Evolutionary conservation across 352 stramenopile species (phyloP), one percentile per base, ranked within the genome.

Genomic region (Phytophthora pseudosyringae): DNA sequence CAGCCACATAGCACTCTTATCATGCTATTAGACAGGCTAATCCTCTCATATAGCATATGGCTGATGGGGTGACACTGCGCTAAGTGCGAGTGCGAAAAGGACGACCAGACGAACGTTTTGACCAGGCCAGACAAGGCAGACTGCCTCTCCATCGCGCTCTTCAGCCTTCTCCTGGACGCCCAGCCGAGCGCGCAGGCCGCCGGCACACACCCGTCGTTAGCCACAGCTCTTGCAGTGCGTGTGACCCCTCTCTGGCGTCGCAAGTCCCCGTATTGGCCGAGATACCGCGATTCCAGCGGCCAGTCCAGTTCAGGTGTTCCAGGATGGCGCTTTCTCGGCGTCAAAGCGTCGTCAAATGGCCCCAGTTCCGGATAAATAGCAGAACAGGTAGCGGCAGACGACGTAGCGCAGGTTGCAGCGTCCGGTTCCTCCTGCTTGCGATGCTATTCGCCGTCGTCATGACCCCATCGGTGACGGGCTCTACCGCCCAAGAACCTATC

Each of bases 11-110:
- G 21, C 21, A 16, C 32, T 48, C 21, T 33, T 32, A 48, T 48
- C 11, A 38, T 53, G 28, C 10, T 12, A 28, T 41, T 40, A 10
- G 13, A 12, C 29, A 31, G 46, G 28, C 11, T 9, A 16, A 6
- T 3, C 46, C 46, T 53, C 5, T 53, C 15, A 12, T 53, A 18
- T 10, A 31, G 28, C n/a, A 53, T 53, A 10, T 6, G 10, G 10
- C n/a, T 4, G 29, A 40, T 16, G 31, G 11, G 31, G 45, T 52
- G 11, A n/a, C 0, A 10, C 18, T n/a, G 21, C 18, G 4, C 9
- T 70, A 70, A 66, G 48, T 66, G 35, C 63, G 48, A 67, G 29
- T 40, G 35, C 50, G 39, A 64, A 59, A 40, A 72, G 44, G 39
- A 64, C 58, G 32, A 64, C 32, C 45, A 59, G 39, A 72, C 58